Conservation (phyloP, 768 basidiomycete species). For the Suillus weaverae region DNA sequence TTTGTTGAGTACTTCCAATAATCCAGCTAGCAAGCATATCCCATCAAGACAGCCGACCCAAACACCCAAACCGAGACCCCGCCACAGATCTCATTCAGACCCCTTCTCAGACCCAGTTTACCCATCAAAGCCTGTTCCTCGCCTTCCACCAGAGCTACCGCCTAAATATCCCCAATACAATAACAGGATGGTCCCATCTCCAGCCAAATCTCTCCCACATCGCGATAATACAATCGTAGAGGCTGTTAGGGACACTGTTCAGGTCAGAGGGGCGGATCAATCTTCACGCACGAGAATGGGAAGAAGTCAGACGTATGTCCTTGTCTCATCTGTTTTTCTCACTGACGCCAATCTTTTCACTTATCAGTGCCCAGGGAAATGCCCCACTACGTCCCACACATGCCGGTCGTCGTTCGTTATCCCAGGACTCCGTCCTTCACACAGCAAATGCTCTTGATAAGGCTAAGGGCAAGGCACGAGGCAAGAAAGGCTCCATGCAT, state of each 20-base stretch:
- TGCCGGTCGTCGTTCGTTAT: conserved; percentile 46
- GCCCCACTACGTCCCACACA: conserved; percentile 25
- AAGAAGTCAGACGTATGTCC: conserved; percentile 56
- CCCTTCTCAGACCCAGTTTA: conserved; percentile 48
- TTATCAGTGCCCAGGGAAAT: conserved; percentile 19
- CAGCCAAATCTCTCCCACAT: conserved; percentile 33
- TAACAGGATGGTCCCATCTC: conserved; percentile 27
- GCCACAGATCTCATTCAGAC: conserved; percentile 50
- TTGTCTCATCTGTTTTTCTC: conserved; percentile 22
- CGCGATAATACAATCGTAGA: conserved; percentile 48
- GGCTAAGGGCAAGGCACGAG: conserved; percentile 47
- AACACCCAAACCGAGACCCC: conserved; percentile 31
- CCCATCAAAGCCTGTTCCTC: conserved; percentile 34
- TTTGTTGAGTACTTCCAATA: conserved; percentile 4
- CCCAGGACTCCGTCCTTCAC: conserved; percentile 47
- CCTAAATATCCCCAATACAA: conserved; percentile 28
- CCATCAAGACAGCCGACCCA: conserved; percentile 25
- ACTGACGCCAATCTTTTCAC: conserved; percentile 32
- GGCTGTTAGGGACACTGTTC: conserved; percentile 69
- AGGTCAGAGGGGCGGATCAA: conserved; percentile 46
- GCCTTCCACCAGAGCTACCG: conserved; percentile 41
- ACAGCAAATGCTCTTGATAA: conserved; percentile 44
- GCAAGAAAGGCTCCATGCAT: conserved; percentile 76
- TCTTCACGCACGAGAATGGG: conserved; percentile 48
- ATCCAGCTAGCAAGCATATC: conserved; percentile 23